These are phyloP conservation scores for Austroboletus novae-zelandiae DNA, from an alignment of 1,284 basidiomycete species.

Conservation along the genomic window DNA sequence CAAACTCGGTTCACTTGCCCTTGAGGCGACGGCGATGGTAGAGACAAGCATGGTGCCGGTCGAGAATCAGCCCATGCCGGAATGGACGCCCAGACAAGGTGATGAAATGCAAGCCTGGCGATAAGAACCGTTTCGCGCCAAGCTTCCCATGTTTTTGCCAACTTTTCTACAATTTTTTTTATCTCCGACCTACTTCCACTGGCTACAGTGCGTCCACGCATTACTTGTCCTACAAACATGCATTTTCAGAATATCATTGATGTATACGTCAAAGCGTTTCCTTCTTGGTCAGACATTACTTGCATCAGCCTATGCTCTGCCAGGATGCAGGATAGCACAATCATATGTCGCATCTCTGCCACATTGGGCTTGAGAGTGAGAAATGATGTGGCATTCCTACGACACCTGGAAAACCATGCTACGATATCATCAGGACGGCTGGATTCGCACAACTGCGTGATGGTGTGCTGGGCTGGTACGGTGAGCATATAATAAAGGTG, in stretches of 20 bases:
- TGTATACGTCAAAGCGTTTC: not conserved
- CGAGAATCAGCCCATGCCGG: constrained; percentile 39
- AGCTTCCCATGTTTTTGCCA: no score
- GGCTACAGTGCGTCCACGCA: no score
- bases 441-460: constrained; percentile 14
- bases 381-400: not conserved
- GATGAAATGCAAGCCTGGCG: not conserved
- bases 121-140: no score
- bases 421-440: constrained; percentile 1
- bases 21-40: constrained; percentile 38
- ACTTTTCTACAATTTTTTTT: no score
- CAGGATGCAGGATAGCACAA: constrained; percentile 25
- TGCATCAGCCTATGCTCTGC: constrained; percentile 12
- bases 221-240: not conserved
- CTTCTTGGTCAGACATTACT: not conserved
- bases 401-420: constrained; percentile 16
- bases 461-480: not conserved
- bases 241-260: constrained; percentile 1
- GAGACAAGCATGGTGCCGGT: constrained; percentile 40
- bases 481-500: not conserved
- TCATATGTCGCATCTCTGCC: constrained; percentile 9
- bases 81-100: constrained; percentile 36
- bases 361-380: constrained; percentile 18
- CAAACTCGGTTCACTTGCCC: constrained; percentile 37
- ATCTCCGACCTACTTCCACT: not conserved